phyloP scores from a whole-genome alignment of 768 basidiomycete species.

The Pilatotrama ljubarskyi region DNA sequence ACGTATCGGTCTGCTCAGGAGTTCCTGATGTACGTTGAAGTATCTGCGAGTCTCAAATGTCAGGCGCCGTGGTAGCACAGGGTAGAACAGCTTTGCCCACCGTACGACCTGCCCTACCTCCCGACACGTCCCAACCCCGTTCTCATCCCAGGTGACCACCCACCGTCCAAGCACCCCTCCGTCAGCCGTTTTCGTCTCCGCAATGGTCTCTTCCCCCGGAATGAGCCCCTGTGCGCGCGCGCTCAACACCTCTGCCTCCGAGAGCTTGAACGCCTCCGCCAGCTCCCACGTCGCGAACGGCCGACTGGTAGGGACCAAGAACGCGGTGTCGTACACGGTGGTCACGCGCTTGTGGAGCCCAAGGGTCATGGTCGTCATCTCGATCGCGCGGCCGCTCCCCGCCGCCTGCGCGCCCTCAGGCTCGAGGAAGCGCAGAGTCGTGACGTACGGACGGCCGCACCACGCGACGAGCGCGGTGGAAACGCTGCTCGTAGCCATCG shows the following conservation, averaged over 20 bases:
- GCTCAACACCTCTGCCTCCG: conserved; percentile 35
- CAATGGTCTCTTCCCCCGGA: conserved; percentile 69
- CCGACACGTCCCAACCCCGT: conserved; percentile 62
- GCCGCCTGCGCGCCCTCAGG: conserved; percentile 32
- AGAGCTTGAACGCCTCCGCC: conserved; percentile 51
- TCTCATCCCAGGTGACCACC: conserved; percentile 74
- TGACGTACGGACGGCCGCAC: conserved; percentile 77
- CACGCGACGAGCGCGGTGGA: conserved; percentile 75
- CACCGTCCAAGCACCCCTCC: conserved; percentile 71
- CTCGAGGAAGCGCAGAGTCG: conserved; percentile 52
- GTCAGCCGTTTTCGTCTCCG: conserved; percentile 64
- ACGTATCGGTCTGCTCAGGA: conserved; percentile 31
- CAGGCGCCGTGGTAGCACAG: too few species aligned
- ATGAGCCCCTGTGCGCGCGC: conserved; percentile 41
- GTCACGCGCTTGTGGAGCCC: conserved; percentile 61
- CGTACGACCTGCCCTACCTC: conserved; percentile 63
- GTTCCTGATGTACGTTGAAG: conserved; percentile 51
- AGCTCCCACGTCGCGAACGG: conserved; percentile 85
- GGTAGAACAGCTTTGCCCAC: conserved; percentile 57
- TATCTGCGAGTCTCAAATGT: conserved; percentile 22
- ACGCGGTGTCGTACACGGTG: conserved; percentile 72
- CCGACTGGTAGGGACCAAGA: conserved; percentile 63
- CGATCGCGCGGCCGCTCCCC: conserved; percentile 40
- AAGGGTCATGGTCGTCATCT: conserved; percentile 70
- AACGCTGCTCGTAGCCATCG: conserved; percentile 68